Evolutionary conservation across 2,329 filamentous ascomycete genomes (phyloP), one percentile per base, ranked within the genome.

Genomic region (Davidsoniella neocaledoniae): DNA sequence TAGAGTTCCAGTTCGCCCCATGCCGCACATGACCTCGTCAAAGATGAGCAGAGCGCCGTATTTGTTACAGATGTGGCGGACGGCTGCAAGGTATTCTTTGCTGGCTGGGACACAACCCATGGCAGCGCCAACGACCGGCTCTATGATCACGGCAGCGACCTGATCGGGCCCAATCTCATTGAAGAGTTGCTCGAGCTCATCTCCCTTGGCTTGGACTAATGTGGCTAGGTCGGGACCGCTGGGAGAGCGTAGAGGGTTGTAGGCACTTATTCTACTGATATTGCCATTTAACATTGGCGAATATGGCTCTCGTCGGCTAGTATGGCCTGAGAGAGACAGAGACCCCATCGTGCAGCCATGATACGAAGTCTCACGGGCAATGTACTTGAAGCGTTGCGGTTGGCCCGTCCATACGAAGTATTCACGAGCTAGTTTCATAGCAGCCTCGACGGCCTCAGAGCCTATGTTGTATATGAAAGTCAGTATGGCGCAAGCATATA

Each of bases 11-110:
- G 69, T 71, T 1, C 77, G 65, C 1, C 79, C 78, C 61, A 73
- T 73, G 2, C 79, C 79, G 44, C 74, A 80, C 81, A 87, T 85
- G 42, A 86, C 71, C 47, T 90, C 85, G 57, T 91, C 86, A 0
- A 90, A 64, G 43, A 90, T 80, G n/a, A 91, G 67, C 0, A 91
- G 71, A 0, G 80, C 77, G 0, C 81, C 83, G 58, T 90, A 70
- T 53, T 74, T 76, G 48, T 81, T 72, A 60, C 85, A 91, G 1
- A 91, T 67, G 2, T 66, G 65, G 57, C 74, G 73, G 62, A 90
- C 76, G 0, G 79, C 81, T 46, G 68, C 64, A 46, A 88, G 76
- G 56, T 91, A 91, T 0, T 82, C 83, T 0, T 68, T 65, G 0
- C 80, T 70, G 0, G 80, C 67, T 1, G 79, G 72, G 0, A 85